Evolutionary conservation across 106 monocot species (phyloP), one percentile per base, ranked within the genome.

Genomic region (Dendrobium chrysotoxum): DNA sequence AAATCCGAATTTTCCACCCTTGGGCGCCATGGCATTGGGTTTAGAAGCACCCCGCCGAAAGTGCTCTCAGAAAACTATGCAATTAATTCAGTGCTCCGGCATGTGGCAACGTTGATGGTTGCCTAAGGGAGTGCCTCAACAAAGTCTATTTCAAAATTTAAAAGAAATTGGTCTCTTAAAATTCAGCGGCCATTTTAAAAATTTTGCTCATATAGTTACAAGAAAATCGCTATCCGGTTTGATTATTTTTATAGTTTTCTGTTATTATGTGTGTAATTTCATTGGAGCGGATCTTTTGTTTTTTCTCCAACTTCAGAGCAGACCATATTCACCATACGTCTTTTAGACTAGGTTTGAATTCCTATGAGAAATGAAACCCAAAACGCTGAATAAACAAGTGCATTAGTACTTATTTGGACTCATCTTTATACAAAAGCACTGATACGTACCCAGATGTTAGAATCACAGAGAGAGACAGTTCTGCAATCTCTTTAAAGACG

Each of bases 401-500:
- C 28, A 70, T 28, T 0, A 8, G 31, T 16, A 35, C 31, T 15
- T 38, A 35, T 28, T 35, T 70, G 15, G 35, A 35, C 31, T 31
- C 35, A 35, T 31, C 16, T 11, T 61, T 31, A 82, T 74, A 21
- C 8, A 47, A 70, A 77, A 42, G 44, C 40, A 80, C 77, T 79
- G 15, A 40, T 16, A 79, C 81, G 77, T 81, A 95, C 99, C 95
- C 99, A 75, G 99, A 99, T 67, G 99, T 91, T 28, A 99, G 91
- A 79, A 99, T 91, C 26, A 99, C 91, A 40, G 99, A 99, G 78
- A 95, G 89, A 79, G 95, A 88, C 40, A 91, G 83, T 81, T 90
- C 77, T 72, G 99, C 89, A 79, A 99, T 95, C 54, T 93, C 99
- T 84, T 65, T 86, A 76, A 99, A 99, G 79, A 99, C 89, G 79